phyloP scores from a whole-genome alignment of 345 rosid species.

The Ceriops zippeliana region DNA sequence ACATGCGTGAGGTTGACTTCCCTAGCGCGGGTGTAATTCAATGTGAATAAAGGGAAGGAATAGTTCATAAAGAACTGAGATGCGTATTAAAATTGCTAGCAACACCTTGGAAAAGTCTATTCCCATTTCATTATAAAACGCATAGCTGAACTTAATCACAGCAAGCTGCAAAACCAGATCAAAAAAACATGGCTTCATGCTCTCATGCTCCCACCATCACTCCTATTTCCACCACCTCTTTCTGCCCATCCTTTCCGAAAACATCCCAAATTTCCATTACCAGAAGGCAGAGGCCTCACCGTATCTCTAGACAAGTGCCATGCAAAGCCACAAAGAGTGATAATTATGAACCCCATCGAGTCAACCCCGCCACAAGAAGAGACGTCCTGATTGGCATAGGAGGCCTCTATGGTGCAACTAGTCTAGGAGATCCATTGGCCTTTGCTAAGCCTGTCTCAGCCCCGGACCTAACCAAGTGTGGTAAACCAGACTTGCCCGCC shows the following conservation, averaged over 20 bases:
- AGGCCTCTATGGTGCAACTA: slow-evolving; percentile 43
- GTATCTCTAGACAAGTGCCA: neutral
- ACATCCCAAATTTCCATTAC: slow-evolving; percentile 23
- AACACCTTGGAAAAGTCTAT: no score
- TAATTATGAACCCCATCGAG: neutral
- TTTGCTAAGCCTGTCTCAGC: slow-evolving; percentile 37
- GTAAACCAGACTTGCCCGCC: slow-evolving; percentile 39
- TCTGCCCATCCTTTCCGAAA: slow-evolving; percentile 16
- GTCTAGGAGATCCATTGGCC: slow-evolving; percentile 32
- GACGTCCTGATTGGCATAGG: slow-evolving; percentile 53
- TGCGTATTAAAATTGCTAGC: no score
- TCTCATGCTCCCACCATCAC: slow-evolving; percentile 1
- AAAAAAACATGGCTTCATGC: slow-evolving; percentile 20
- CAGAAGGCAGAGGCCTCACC: slow-evolving; percentile 2
- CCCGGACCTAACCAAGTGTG: slow-evolving; percentile 40
- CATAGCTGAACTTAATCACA: neutral
- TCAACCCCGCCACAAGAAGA: slow-evolving; percentile 34
- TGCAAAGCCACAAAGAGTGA: slow-evolving; percentile 29
- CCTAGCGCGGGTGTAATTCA: no score
- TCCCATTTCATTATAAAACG: neutral
- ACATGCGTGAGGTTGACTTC: no score
- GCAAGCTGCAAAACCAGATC: neutral
- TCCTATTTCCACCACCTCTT: neutral
- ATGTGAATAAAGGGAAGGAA: no score
- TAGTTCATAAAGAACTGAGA: no score